Conservation (phyloP, 2,329 filamentous ascomycete species). For the Cercospora citrullina region DNA sequence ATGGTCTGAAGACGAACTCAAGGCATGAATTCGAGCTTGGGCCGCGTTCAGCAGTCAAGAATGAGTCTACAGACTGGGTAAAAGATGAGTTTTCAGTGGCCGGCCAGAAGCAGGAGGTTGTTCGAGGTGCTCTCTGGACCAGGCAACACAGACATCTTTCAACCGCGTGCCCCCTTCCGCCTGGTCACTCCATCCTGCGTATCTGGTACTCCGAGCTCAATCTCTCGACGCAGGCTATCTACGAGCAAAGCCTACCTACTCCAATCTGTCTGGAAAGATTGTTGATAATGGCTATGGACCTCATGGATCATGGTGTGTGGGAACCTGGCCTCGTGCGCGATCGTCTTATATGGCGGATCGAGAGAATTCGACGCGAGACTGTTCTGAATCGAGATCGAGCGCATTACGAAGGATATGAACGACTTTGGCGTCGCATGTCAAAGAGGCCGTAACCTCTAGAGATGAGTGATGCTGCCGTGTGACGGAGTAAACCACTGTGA, state of each 20-base stretch:
- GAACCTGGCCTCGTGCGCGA: not conserved
- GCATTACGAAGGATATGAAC: too few species aligned
- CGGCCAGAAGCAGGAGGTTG: not conserved
- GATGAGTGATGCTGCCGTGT: too few species aligned
- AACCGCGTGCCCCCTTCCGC: not conserved
- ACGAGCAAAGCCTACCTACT: not conserved
- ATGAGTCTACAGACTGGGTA: not conserved
- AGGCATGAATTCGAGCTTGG: not conserved
- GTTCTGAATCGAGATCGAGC: not conserved
- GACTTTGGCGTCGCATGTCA: too few species aligned
- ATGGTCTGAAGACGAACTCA: not conserved
- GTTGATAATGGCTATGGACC: not conserved
- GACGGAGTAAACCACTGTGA: too few species aligned
- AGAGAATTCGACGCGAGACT: not conserved
- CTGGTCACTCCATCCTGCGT: not conserved
- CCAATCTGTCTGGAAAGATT: not conserved
- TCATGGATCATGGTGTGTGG: not conserved
- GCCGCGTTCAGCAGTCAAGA: not conserved
- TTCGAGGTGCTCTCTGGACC: not conserved
- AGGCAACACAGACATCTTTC: not conserved
- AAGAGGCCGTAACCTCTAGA: too few species aligned
- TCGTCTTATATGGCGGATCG: not conserved
- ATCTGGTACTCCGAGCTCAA: not conserved
- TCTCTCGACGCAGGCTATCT: not conserved
- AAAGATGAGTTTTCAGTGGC: not conserved